Evolutionary conservation across 768 basidiomycete species (phyloP).

Genomic region (Russula emetica): DNA sequence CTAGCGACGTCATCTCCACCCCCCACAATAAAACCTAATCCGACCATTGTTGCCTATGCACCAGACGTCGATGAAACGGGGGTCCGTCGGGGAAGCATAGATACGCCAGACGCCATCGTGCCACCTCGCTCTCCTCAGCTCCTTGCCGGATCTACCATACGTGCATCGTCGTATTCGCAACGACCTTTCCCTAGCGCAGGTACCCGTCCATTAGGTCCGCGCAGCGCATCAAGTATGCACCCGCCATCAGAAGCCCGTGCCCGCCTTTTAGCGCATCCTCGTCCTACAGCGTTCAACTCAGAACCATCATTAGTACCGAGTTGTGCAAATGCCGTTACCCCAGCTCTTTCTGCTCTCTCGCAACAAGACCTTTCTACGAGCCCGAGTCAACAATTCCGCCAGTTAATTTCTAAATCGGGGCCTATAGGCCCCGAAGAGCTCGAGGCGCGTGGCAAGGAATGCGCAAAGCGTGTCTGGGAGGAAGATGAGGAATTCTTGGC

Average conservation of each 20-base stretch:
- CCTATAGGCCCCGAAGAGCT: constrained; percentile 53
- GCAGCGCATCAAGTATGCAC: constrained; percentile 32
- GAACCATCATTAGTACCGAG: constrained; percentile 72
- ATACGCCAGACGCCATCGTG: background rate
- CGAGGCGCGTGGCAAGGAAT: constrained; percentile 60
- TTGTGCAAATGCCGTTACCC: constrained; percentile 41
- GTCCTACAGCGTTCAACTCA: constrained; percentile 70
- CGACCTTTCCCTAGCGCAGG: constrained; percentile 27
- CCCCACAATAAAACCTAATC: constrained; percentile 11
- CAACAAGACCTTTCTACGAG: constrained; percentile 55
- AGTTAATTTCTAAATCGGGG: constrained; percentile 36
- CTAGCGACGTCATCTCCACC: constrained; percentile 16
- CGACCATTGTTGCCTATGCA: constrained; percentile 23
- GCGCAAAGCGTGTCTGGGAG: constrained; percentile 76
- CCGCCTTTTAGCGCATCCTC: constrained; percentile 60
- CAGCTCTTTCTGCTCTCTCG: constrained; percentile 37
- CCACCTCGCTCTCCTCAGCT: constrained; percentile 3
- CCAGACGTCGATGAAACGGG: constrained; percentile 16
- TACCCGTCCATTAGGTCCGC: constrained; percentile 27
- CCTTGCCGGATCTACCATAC: constrained; percentile 24
- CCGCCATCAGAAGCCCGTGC: constrained; percentile 37
- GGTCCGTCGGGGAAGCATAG: constrained; percentile 1
- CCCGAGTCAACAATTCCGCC: constrained; percentile 45
- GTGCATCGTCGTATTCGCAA: constrained; percentile 19
- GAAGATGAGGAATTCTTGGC: constrained; percentile 82